Percentiles rank a stretch among this genome's conserved stretches.
These are phyloP conservation scores for Trichosporon coremiiforme DNA, from an alignment of 1,284 basidiomycete genomes.

Conservation along the genomic window DNA sequence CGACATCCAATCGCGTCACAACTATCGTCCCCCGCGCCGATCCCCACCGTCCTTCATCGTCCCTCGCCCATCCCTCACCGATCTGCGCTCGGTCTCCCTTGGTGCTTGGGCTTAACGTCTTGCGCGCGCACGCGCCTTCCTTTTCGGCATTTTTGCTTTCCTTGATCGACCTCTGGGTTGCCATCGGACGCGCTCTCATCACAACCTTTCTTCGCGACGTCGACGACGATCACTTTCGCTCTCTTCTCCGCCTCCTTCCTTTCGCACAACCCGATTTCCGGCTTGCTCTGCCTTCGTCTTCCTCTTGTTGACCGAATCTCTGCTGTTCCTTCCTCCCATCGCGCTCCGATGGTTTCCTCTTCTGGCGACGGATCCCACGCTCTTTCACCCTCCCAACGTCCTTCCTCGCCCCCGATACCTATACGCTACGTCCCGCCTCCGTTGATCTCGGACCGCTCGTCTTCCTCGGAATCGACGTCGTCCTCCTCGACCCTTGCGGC, in stretches of 20 bases:
- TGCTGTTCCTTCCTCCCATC: neutral
- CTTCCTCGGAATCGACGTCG: neutral
- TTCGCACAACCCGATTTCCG: neutral
- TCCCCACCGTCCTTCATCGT: too few species aligned
- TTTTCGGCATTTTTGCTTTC: neutral
- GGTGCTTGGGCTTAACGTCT: neutral
- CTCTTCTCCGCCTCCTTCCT: neutral
- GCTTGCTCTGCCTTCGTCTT: neutral
- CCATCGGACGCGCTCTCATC: neutral
- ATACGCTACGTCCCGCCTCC: conserved; percentile 10
- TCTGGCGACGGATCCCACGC: conserved; percentile 7
- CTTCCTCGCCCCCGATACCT: conserved; percentile 3
- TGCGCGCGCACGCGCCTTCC: conserved; percentile 15
- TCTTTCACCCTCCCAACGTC: neutral
- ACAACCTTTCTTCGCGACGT: neutral
- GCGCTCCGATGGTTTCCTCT: conserved; percentile 9
- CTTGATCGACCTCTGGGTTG: neutral
- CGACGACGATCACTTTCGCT: conserved; percentile 1
- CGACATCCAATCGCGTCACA: neutral
- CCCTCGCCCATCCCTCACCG: neutral
- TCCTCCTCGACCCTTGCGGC: neutral
- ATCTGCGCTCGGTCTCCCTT: conserved; percentile 15
- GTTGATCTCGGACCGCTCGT: neutral
- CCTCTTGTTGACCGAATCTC: neutral
- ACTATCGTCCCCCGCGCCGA: neutral